phyloP scores from a whole-genome alignment of 2,329 filamentous ascomycete species.

The Sporothrix pseudoabietina region DNA sequence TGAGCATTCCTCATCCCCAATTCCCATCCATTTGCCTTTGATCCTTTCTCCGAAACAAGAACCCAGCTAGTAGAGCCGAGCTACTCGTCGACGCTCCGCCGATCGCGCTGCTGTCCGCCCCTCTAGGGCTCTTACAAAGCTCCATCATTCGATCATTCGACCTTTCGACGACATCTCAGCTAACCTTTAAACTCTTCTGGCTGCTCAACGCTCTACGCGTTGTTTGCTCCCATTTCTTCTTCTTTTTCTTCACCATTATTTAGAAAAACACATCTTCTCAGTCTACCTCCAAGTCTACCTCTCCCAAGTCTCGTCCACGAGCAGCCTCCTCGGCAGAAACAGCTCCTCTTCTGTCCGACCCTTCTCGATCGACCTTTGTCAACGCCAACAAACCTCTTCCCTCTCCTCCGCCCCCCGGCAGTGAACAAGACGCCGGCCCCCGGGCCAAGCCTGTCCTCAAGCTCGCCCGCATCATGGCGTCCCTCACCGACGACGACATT shows the following conservation, averaged over 20 bases:
- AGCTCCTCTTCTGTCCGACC: slow-evolving; percentile 27
- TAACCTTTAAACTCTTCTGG: slow-evolving; percentile 16
- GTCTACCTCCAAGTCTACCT: background rate
- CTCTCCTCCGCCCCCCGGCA: slow-evolving; percentile 51
- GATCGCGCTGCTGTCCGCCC: slow-evolving; percentile 8
- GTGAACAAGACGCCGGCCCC: slow-evolving; percentile 46
- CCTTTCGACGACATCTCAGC: background rate
- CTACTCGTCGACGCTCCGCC: background rate
- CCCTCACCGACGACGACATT: slow-evolving; percentile 60
- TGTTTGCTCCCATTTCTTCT: background rate
- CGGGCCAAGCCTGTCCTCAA: slow-evolving; percentile 52
- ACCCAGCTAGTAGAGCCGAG: background rate
- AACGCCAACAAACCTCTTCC: slow-evolving; percentile 61
- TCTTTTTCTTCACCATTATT: background rate
- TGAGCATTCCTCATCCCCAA: slow-evolving; percentile 4
- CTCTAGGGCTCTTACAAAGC: slow-evolving; percentile 28
- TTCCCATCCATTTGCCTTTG: background rate
- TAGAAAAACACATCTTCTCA: background rate
- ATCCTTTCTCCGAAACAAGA: background rate
- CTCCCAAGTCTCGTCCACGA: background rate
- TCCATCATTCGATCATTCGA: background rate
- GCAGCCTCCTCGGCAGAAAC: slow-evolving; percentile 3
- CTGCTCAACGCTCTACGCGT: background rate
- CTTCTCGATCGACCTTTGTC: slow-evolving; percentile 36
- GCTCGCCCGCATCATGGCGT: slow-evolving; percentile 61